A percentile compares a stretch with the other conserved stretches of the same genome.
These are phyloP conservation scores for Didymella glomerata DNA, from an alignment of 2,329 filamentous ascomycete species.

Conservation along the genomic window DNA sequence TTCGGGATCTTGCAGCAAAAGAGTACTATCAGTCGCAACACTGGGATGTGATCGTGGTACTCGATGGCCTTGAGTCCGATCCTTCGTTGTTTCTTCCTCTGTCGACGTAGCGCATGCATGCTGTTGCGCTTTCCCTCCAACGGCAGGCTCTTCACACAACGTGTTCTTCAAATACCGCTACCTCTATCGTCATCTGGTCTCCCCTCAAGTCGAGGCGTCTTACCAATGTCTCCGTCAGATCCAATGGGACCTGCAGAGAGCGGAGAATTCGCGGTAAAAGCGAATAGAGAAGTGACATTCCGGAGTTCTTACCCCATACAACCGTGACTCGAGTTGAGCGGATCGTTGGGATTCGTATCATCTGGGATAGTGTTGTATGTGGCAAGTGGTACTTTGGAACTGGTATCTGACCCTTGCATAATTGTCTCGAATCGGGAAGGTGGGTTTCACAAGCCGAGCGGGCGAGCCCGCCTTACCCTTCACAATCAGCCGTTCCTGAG, in stretches of 20 bases:
- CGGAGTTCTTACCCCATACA: slow-evolving; percentile 2
- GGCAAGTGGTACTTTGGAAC: slow-evolving; percentile 11
- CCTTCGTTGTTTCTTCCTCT: background rate
- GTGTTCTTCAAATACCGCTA: background rate
- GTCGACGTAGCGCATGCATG: background rate
- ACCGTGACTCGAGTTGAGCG: background rate
- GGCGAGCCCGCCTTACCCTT: slow-evolving; percentile 10
- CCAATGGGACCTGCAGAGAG: background rate
- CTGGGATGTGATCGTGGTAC: background rate
- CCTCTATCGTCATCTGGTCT: background rate
- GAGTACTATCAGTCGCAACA: background rate
- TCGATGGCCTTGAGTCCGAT: background rate
- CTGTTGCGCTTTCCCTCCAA: background rate
- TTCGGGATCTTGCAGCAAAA: background rate
- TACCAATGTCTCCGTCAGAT: background rate
- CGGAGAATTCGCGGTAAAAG: slow-evolving; percentile 11
- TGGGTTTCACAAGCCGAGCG: slow-evolving; percentile 20
- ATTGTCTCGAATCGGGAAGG: slow-evolving; percentile 20
- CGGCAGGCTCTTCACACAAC: background rate
- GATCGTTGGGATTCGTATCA: background rate
- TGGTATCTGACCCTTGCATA: slow-evolving; percentile 7
- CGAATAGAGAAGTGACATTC: background rate
- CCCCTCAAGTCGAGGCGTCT: background rate
- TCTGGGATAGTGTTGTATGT: background rate
- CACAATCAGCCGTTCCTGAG: slow-evolving; percentile 11